Base-by-base conservation (phyloP, 2,329 filamentous ascomycete species). In the Phyllosticta citribraziliensis region DNA sequence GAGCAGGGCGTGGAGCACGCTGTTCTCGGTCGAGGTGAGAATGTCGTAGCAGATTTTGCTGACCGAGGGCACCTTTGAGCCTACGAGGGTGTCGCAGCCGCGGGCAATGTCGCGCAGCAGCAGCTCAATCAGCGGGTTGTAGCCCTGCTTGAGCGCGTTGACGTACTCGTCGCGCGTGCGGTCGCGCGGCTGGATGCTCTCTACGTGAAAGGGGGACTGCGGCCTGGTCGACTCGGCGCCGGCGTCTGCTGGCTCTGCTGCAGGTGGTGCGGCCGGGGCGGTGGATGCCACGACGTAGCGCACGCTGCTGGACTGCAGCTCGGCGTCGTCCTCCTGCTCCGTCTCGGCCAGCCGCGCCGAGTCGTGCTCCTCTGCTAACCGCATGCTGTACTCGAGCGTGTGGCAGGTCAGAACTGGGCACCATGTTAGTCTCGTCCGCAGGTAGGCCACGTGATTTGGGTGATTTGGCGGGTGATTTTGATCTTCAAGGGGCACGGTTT, bases 31-130 rank as follows among this genome's bases (percentile, higher is more conserved):
- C 55, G 55, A 58, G 24, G 60, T 56, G n/a, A 62, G 56, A 27
- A 62, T 55, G 60, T 62, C 60, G 60, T 62, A 62, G 60, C 60
- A 62, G 55, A 62, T 62, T 24, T 58, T 57, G 55, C 60, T 40
- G 30, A 62, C 60, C 22, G 60, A 62, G 6, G 51, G 20, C n/a
- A 47, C 19, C 33, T 58, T 62, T 55, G 51, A 55, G 50, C 60
- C 60, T 33, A 62, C 60, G 10, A 62, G 55, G 2, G 60, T 33
- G 55, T 62, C 60, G n/a, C 51, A 55, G 2, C 51, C 60, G 22
- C 30, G 25, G 10, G 30, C 47, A 24, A 62, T 55, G 60, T 62
- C 60, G 56, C 60, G 60, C 50, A 62, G 55, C 27, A 62, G 52
- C 51, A 58, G 33, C 22, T 62, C 60, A 52, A 62, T 62, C 22